phyloP scores from a whole-genome alignment of 805 yeast genomes.

The Candida alai region DNA sequence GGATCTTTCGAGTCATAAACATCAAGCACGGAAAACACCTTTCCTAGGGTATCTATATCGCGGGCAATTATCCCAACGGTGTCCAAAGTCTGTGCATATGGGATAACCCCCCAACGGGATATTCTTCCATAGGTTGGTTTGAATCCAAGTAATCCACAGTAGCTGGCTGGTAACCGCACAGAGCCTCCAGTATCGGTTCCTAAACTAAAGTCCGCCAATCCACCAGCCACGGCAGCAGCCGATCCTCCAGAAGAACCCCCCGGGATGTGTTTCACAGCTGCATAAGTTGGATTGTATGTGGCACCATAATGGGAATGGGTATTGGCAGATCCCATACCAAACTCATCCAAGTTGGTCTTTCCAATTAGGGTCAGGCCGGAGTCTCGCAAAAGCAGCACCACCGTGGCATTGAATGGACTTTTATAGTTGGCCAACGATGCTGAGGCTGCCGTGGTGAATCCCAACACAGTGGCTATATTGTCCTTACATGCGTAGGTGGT shows the following conservation, averaged over 20 bases:
- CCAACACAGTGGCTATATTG: constrained; percentile 61
- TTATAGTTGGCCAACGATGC: constrained; percentile 51
- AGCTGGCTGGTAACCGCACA: constrained; percentile 86
- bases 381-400: constrained; percentile 47
- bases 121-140: constrained; percentile 92
- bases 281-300: constrained; percentile 47
- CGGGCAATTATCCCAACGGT: constrained; percentile 82
- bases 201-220: constrained; percentile 64
- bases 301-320: constrained; percentile 55
- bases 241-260: constrained; percentile 98
- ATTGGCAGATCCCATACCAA: constrained; percentile 91
- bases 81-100: constrained; percentile 92
- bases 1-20: constrained; percentile 73
- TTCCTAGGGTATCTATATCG: constrained; percentile 38
- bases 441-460: constrained; percentile 81
- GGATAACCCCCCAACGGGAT: constrained; percentile 86
- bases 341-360: constrained; percentile 91
- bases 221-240: constrained; percentile 86
- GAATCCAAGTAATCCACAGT: constrained; percentile 79
- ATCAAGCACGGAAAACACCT: constrained; percentile 57
- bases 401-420: constrained; percentile 84
- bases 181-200: constrained; percentile 99
- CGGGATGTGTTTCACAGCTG: constrained; percentile 30
- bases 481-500: constrained; percentile 50
- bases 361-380: constrained; percentile 61